These are phyloP conservation scores for Agroathelia rolfsii DNA, from an alignment of 1,284 basidiomycete species.

Conservation along the genomic window DNA sequence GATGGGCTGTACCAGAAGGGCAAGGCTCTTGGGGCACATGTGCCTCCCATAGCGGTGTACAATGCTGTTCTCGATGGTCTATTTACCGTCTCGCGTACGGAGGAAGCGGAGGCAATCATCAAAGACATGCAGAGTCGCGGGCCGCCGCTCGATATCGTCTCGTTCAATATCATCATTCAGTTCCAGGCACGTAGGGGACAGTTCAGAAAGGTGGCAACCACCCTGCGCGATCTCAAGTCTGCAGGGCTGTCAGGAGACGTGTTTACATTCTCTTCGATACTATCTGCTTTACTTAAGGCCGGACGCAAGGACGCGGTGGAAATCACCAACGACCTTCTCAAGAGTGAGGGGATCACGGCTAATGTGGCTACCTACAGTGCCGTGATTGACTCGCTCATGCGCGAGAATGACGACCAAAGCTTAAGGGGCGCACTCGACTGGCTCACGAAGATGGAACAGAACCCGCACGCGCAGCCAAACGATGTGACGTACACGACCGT, in stretches of 20 bases:
- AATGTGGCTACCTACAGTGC: conserved; percentile 66
- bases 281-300: conserved; percentile 61
- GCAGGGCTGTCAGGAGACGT: conserved; percentile 57
- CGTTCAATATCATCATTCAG: conserved; percentile 71
- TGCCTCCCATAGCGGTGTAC: conserved; percentile 38
- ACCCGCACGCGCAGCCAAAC: conserved; percentile 48
- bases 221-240: conserved; percentile 46
- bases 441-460: conserved; percentile 60
- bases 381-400: conserved; percentile 65
- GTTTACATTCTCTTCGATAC: conserved; percentile 73
- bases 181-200: conserved; percentile 54
- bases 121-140: conserved; percentile 36
- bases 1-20: conserved; percentile 21
- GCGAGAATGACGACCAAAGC: conserved; percentile 37
- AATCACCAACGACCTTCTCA: conserved; percentile 60
- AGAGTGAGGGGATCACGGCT: conserved; percentile 58
- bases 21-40: conserved; percentile 11
- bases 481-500: conserved; percentile 67
- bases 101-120: conserved; percentile 38
- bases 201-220: conserved; percentile 43
- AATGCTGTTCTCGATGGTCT: conserved; percentile 59
- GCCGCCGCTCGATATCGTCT: conserved; percentile 57
- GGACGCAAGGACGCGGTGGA: conserved; percentile 57
- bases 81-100: conserved; percentile 31
- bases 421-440: conserved; percentile 58